phyloP scores from a whole-genome alignment of 2,329 filamentous ascomycete species.

The Periglandula ipomoeae region DNA sequence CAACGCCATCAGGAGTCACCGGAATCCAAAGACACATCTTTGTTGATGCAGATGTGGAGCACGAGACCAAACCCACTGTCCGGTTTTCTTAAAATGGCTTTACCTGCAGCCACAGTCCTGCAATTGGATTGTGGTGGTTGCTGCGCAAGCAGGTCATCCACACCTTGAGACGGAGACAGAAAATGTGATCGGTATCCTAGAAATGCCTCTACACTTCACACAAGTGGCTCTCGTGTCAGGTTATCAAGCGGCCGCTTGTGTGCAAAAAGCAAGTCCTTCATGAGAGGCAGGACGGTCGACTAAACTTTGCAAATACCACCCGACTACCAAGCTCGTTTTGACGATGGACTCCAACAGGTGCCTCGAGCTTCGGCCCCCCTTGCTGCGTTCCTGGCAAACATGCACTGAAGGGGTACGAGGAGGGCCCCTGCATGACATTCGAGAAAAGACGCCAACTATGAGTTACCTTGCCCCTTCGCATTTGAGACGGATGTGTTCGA shows the following conservation, averaged over 20 bases:
- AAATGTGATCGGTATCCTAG: too few species aligned
- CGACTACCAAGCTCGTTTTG: too few species aligned
- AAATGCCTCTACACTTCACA: too few species aligned
- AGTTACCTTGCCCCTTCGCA: too few species aligned
- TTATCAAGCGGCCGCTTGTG: too few species aligned
- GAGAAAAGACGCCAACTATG: too few species aligned
- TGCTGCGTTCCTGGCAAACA: not conserved
- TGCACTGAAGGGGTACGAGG: not conserved
- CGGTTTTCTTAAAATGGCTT: not conserved
- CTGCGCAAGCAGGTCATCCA: not conserved
- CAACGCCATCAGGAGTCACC: not conserved
- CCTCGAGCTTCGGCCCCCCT: not conserved
- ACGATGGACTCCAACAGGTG: not conserved
- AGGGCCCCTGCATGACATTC: not conserved
- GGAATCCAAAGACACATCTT: not conserved
- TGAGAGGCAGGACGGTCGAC: too few species aligned
- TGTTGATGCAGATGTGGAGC: not conserved
- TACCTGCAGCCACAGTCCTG: not conserved
- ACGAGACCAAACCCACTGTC: not conserved
- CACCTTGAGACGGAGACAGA: not conserved
- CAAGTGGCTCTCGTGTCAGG: too few species aligned
- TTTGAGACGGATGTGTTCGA: too few species aligned
- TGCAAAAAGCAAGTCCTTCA: too few species aligned
- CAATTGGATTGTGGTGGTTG: not conserved
- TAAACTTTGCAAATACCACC: too few species aligned